These are phyloP conservation scores for Collariella sp. DNA, from an alignment of 495 filamentous ascomycete species.

Conservation along the genomic window DNA sequence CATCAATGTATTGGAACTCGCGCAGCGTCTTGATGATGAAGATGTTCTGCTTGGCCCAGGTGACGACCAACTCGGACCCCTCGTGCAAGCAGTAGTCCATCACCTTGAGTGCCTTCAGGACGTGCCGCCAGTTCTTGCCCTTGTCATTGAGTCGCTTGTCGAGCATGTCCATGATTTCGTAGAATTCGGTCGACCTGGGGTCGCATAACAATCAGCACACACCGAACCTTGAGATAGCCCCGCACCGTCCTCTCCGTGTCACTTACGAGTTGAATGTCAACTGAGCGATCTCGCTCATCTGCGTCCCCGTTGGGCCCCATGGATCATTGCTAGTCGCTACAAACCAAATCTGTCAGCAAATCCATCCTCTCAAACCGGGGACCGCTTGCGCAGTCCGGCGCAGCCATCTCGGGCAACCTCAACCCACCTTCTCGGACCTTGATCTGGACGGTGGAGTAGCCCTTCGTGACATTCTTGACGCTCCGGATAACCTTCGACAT, in stretches of 20 bases:
- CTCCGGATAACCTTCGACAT: constrained; percentile 98
- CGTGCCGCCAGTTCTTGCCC: constrained; percentile 99
- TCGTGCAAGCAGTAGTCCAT: constrained; percentile 98
- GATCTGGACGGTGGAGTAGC: constrained; percentile 93
- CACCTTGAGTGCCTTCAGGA: constrained; percentile 95
- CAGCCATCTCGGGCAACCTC: background rate
- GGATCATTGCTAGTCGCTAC: constrained; percentile 97
- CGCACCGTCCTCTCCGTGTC: background rate
- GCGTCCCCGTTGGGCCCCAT: constrained; percentile 96
- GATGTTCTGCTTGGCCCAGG: constrained; percentile 95
- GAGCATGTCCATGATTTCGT: constrained; percentile 99
- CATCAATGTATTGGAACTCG: constrained; percentile 93
- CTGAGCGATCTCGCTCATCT: constrained; percentile 98
- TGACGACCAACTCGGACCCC: constrained; percentile 91
- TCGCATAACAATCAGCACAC: background rate
- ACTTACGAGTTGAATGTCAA: constrained; percentile 94
- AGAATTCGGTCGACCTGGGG: constrained; percentile 66
- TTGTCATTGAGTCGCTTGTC: constrained; percentile 99
- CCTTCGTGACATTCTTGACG: constrained; percentile 99
- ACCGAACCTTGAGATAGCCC: background rate
- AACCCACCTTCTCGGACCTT: constrained; percentile 97
- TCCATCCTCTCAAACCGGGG: background rate
- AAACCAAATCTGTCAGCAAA: constrained; percentile 16
- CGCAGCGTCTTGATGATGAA: constrained; percentile 98
- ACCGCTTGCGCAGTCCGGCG: background rate